Evolutionary conservation across 75 land plant genomes (phyloP).

Genomic region (Selaginella tamariscina): DNA sequence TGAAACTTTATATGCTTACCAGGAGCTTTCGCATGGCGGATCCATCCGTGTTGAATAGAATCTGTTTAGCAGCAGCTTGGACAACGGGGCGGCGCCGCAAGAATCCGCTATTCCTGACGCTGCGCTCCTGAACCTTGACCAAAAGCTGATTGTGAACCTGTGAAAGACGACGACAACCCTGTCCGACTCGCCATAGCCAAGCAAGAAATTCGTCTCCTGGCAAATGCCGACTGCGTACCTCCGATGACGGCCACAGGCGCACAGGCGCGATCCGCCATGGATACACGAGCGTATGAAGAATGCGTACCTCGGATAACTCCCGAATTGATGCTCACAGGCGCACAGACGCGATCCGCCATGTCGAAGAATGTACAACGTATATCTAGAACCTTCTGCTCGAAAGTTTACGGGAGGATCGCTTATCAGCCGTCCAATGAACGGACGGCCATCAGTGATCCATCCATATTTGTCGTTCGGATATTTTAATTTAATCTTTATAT

Average conservation of each 20-base stretch:
- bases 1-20: slow-evolving; percentile 26
- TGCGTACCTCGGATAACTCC: too few relatives aligned
- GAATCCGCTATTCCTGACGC: background rate
- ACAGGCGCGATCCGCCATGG: too few relatives aligned
- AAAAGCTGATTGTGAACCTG: background rate
- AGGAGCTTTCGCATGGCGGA: slow-evolving; percentile 76
- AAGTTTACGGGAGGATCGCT: background rate
- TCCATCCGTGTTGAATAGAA: slow-evolving; percentile 89
- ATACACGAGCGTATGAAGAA: background rate
- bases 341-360: too few relatives aligned
- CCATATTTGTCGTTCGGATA: too few relatives aligned
- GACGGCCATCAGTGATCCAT: too few relatives aligned
- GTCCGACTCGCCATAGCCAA: too few relatives aligned
- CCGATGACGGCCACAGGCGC: too few relatives aligned
- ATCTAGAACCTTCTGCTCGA: background rate
- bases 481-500: too few relatives aligned
- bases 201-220: too few relatives aligned
- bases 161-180: background rate
- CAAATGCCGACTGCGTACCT: too few relatives aligned
- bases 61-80: slow-evolving; percentile 43
- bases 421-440: background rate
- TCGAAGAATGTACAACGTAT: too few relatives aligned
- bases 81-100: background rate
- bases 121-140: background rate
- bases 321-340: too few relatives aligned